Conservation (phyloP, 2,329 filamentous ascomycete species). For the Zymoseptoria brevis region DNA sequence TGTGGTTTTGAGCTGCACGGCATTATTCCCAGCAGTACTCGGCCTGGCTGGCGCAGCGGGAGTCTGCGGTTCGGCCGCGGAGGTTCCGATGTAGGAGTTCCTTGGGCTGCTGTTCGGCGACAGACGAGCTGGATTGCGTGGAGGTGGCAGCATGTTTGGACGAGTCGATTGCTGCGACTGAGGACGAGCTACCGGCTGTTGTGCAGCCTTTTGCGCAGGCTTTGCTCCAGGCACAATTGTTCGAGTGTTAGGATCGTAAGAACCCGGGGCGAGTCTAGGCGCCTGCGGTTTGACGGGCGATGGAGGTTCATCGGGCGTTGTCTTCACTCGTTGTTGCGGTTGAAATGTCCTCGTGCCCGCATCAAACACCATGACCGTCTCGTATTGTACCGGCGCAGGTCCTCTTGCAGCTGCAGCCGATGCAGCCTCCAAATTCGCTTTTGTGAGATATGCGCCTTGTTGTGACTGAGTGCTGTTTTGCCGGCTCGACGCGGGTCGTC, state of each 20-base stretch:
- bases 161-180: not conserved
- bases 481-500: constrained; percentile 7
- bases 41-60: constrained; percentile 20
- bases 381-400: constrained; percentile 10
- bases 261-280: constrained; percentile 15
- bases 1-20: not conserved
- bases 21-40: constrained; percentile 8
- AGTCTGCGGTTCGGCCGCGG: constrained; percentile 23
- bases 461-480: constrained; percentile 6
- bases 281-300: constrained; percentile 7
- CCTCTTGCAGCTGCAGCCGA: not conserved
- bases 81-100: constrained; percentile 27
- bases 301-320: constrained; percentile 7
- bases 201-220: not conserved
- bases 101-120: constrained; percentile 22
- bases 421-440: not conserved
- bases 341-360: constrained; percentile 24
- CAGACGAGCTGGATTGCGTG: constrained; percentile 25
- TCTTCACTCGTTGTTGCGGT: constrained; percentile 16
- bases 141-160: constrained; percentile 21
- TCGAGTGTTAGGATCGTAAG: constrained; percentile 26
- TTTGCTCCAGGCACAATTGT: constrained; percentile 19
- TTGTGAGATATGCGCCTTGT: constrained; percentile 8
- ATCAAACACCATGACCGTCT: constrained; percentile 28
- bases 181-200: constrained; percentile 1